Evolutionary conservation across 2,329 filamentous ascomycete species (phyloP), one percentile per base, ranked within the genome.

Genomic region (Penicillium oxalicum): DNA sequence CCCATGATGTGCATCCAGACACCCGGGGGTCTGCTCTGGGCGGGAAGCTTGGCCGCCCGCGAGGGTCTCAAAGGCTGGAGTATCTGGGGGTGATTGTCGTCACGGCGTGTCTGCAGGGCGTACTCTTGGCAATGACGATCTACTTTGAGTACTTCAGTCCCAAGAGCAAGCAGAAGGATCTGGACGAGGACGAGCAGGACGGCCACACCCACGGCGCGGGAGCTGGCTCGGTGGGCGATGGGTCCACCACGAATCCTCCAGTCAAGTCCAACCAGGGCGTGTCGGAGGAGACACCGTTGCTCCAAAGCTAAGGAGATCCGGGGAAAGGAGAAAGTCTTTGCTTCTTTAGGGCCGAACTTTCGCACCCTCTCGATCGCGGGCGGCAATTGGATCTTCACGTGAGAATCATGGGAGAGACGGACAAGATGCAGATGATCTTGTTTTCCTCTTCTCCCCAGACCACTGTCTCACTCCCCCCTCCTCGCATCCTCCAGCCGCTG

Each of bases 1-100:
- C 86, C 89, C 4, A 97, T 96, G 86, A 97, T 98, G 91, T 87
- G 87, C 65, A 95, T 98, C 32, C 93, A 98, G 69, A 96, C 91
- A 0, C 93, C 93, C 0, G 93, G 93, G 0, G 90, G 89, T 50
- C 84, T 95, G 58, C 73, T 98, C 5, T 97, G 95, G 72, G 90
- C 91, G 0, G 84, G 79, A 9, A 96, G 90, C 66, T 73, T 98
- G 38, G 89, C 85, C 44, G 82, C 81, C 6, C 80, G 93, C 40
- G 77, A 96, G 18, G 93, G 93, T 0, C 77, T 77, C 61, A 82
- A 79, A 32, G 91, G 91, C 0, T 98, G 93, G 93, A 96, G 91
- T 70, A 89, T 90, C 0, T 98, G 93, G 93, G 89, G 8, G 84
- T 97, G 11, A 94, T 91, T 63, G 77, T 95, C 39, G 77, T 97